phyloP scores from a whole-genome alignment of 2,329 filamentous ascomycete species.

The Alternaria incomplexa region DNA sequence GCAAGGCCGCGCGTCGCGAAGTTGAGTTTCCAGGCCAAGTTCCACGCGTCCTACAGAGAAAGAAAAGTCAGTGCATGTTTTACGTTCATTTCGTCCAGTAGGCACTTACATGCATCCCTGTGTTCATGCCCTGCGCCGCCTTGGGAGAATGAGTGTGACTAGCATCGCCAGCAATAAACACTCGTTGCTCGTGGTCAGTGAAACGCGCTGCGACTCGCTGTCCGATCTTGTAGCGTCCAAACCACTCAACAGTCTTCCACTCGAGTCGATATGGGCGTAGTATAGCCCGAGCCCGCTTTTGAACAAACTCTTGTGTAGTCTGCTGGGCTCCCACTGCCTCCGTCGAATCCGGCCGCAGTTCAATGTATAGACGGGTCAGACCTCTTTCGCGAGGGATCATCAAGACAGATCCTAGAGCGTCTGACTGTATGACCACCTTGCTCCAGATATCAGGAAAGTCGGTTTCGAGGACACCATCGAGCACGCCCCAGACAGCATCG shows the following conservation, averaged over 20 bases:
- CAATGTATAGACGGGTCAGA: conserved; percentile 69
- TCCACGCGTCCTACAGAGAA: conserved; percentile 42
- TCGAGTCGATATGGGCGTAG: conserved; percentile 54
- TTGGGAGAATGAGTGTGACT: conserved; percentile 52
- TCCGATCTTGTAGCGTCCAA: conserved; percentile 58
- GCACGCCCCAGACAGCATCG: conserved; percentile 72
- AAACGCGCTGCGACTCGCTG: conserved; percentile 57
- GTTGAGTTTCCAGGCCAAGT: conserved; percentile 54
- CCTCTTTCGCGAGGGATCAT: conserved; percentile 76
- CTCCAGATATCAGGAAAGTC: conserved; percentile 79
- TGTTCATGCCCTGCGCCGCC: conserved; percentile 55
- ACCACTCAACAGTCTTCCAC: conserved; percentile 58
- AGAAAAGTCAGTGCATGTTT: neutral
- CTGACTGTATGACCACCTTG: conserved; percentile 72
- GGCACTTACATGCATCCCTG: conserved; percentile 46
- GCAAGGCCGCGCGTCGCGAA: conserved; percentile 48
- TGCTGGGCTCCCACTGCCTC: conserved; percentile 40
- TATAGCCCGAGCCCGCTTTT: conserved; percentile 64
- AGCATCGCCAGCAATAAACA: conserved; percentile 60
- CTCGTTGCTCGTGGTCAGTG: conserved; percentile 47
- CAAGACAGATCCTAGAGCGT: conserved; percentile 72
- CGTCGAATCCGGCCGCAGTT: conserved; percentile 48
- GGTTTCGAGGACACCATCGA: conserved; percentile 73
- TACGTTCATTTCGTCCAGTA: neutral
- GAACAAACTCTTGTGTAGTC: conserved; percentile 70